Base-by-base conservation (phyloP, 2,329 filamentous ascomycete genomes). In the Nigrograna mackinnonii region DNA sequence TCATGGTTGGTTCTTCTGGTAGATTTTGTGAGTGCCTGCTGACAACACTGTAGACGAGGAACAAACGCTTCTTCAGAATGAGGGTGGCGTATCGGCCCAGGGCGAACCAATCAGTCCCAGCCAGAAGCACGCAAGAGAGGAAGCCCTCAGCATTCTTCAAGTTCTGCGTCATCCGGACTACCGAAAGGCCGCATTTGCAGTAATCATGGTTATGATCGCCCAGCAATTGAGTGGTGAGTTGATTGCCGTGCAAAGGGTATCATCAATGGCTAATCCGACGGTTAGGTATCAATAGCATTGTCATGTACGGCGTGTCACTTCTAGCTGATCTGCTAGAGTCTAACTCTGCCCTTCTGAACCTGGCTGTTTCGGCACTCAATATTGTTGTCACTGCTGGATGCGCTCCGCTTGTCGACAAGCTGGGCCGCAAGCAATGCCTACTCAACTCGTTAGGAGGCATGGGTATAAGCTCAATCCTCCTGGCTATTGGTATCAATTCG, bases 221-320 rank as follows among this genome's bases (percentile, higher is more conserved):
- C 94, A 97, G 66, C 94, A 99, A 67, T 78, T 96, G 26, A 92
- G 88, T 44, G 92, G 73, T 50, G 55, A 12, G 50, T 45, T 5
- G n/a, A n/a, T n/a, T n/a, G n/a, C n/a, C n/a, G n/a, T n/a, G n/a
- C n/a, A n/a, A n/a, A n/a, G n/a, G n/a, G n/a, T n/a, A n/a, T n/a
- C n/a, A 38, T 22, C 6, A 20, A 21, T n/a, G n/a, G 12, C 9
- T n/a, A 6, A 22, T 20, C 19, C 39, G 49, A 35, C 35, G 9
- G 34, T 2, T 16, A 59, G 61, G 90, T 35, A 92, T 97, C 73
- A 97, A 99, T 79, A 92, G 87, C 44, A 92, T 97, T 62, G 87
- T 97, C 70, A 96, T 99, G 91, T 99, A 99, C 70, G 95, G 91
- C 2, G 94, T 97, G 5, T 91, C 89, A 1, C 83, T 99, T 1